Percentiles rank a stretch among this genome's conserved stretches.
These are phyloP conservation scores for Heterobasidion annosum DNA, from an alignment of 1,284 basidiomycete species.

Conservation along the genomic window DNA sequence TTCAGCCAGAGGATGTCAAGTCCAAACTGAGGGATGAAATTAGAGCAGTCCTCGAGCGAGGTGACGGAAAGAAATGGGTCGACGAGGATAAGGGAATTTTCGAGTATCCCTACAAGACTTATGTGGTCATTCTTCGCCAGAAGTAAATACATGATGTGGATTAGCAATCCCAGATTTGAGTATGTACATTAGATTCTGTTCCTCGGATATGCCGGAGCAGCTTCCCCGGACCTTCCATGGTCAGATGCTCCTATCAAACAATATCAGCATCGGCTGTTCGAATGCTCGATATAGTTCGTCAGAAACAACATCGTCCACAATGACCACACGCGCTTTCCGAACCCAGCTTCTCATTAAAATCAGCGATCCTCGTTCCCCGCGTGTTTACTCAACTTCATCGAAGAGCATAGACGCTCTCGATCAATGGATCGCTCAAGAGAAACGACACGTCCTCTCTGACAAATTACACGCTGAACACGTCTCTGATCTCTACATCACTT, in stretches of 20 bases:
- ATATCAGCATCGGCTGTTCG: too few species aligned
- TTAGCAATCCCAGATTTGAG: neutral
- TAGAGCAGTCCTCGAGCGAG: conserved; percentile 35
- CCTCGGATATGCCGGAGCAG: too few species aligned
- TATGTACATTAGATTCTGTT: too few species aligned
- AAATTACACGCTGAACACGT: conserved; percentile 42
- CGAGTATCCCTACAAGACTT: conserved; percentile 47
- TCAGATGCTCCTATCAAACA: too few species aligned
- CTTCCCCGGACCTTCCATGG: too few species aligned
- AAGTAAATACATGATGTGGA: conserved; percentile 16
- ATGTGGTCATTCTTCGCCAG: conserved; percentile 30
- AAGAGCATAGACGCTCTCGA: conserved; percentile 24
- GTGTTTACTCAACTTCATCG: neutral
- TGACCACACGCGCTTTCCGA: too few species aligned
- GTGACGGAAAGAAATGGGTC: conserved; percentile 36
- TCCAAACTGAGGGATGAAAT: conserved; percentile 37
- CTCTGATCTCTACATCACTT: conserved; percentile 53
- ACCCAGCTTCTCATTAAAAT: neutral
- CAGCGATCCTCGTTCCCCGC: neutral
- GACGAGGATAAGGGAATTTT: conserved; percentile 39
- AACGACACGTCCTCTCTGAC: conserved; percentile 31
- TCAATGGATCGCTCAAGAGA: conserved; percentile 40
- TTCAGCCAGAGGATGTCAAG: conserved; percentile 47
- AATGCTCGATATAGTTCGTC: too few species aligned
- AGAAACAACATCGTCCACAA: too few species aligned